Conservation (phyloP, 202 grass and related monocot genomes). For the Saccharum hybrid region DNA sequence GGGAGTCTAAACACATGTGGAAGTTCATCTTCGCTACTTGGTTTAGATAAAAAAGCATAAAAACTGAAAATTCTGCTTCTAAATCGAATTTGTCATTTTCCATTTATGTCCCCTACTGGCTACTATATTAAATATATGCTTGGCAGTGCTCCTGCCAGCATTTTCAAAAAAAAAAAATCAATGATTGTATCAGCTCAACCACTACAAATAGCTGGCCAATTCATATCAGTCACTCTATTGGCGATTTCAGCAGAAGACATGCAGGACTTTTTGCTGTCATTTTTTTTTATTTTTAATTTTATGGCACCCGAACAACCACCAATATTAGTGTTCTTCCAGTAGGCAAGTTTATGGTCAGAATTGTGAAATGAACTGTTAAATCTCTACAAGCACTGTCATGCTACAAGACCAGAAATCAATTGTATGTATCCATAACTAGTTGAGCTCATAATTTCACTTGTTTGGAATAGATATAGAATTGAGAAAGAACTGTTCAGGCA, state of each 20-base stretch:
- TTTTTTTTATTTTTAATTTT: not conserved
- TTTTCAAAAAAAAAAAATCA: not conserved
- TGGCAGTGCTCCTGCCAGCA: not conserved
- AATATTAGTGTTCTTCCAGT: not conserved
- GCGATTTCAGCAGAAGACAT: not conserved
- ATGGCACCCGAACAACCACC: not conserved
- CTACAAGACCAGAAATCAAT: not conserved
- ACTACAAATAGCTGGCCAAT: not conserved
- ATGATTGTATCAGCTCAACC: not conserved
- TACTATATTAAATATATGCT: not conserved
- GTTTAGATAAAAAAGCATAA: not conserved
- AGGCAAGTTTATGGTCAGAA: not conserved
- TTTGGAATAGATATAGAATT: conserved; percentile 8
- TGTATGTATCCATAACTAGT: not conserved
- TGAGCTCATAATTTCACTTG: not conserved
- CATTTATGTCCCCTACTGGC: not conserved
- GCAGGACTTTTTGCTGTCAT: not conserved
- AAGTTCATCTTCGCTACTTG: not conserved
- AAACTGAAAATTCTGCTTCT: not conserved
- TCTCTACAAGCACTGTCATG: conserved; percentile 15
- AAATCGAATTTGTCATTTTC: not conserved
- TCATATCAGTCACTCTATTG: not conserved
- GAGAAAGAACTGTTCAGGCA: not conserved
- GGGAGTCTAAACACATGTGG: not conserved
- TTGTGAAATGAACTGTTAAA: not conserved